These are phyloP conservation scores for Stentor roeselii DNA, from an alignment of 73 alveolate genomes.

Conservation along the genomic window DNA sequence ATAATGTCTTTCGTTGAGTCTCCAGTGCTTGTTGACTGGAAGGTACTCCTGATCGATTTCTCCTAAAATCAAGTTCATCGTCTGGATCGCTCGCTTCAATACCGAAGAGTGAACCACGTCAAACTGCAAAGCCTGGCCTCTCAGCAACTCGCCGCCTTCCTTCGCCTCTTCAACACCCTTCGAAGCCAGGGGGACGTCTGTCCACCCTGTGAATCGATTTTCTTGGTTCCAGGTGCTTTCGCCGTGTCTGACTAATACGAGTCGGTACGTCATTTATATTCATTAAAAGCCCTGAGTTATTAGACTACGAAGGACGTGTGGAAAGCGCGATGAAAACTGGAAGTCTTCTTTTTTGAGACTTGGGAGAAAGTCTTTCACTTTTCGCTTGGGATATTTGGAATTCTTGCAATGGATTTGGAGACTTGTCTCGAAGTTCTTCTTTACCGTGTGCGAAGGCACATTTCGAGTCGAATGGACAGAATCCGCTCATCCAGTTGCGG, in stretches of 20 bases:
- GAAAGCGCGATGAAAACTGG: no score
- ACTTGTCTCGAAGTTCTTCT: no score
- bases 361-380: no score
- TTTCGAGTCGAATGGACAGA: no score
- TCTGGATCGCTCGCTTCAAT: slow-evolving; percentile 83
- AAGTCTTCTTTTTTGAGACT: no score
- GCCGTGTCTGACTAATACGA: slow-evolving; percentile 93
- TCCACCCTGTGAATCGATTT: slow-evolving; percentile 99
- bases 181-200: slow-evolving; percentile 88
- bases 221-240: slow-evolving; percentile 93
- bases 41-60: slow-evolving; percentile 83
- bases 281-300: no score
- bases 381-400: no score
- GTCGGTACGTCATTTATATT: no score
- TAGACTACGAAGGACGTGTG: no score
- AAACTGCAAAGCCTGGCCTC: slow-evolving; percentile 68
- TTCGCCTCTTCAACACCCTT: slow-evolving; percentile 89
- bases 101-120: slow-evolving; percentile 94
- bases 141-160: slow-evolving; percentile 76
- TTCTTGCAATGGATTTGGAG: no score
- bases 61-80: slow-evolving; percentile 41
- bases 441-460: no score
- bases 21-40: slow-evolving; percentile 91
- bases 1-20: slow-evolving; percentile 97
- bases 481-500: no score